phyloP scores from a whole-genome alignment of 169 alveolate genomes.

The Plasmodium billcollinsi region DNA sequence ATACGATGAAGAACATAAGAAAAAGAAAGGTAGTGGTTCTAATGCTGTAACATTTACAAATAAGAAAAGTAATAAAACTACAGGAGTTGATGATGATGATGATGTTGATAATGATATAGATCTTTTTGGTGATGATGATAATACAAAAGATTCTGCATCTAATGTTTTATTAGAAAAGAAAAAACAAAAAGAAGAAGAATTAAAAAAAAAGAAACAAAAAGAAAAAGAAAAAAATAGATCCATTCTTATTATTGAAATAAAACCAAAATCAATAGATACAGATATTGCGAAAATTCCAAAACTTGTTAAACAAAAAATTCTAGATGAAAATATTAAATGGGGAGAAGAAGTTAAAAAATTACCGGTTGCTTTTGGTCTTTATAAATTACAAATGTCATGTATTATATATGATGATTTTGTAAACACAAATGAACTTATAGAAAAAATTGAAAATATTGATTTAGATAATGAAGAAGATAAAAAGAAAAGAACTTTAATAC shows the following conservation, averaged over 20 bases:
- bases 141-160: constrained; percentile 77
- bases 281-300: constrained; percentile 85
- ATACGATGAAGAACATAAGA: constrained; percentile 20
- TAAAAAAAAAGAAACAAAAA: constrained; percentile 85
- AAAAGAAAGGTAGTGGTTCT: constrained; percentile 5
- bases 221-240: constrained; percentile 87
- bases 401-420: constrained; percentile 90
- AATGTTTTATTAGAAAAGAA: constrained; percentile 72
- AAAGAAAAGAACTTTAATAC: constrained; percentile 73
- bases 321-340: constrained; percentile 90
- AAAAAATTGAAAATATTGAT: constrained; percentile 88
- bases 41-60: background rate
- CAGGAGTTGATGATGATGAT: constrained; percentile 26
- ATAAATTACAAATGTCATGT: constrained; percentile 90
- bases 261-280: constrained; percentile 88
- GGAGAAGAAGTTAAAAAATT: constrained; percentile 89
- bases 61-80: constrained; percentile 13
- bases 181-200: constrained; percentile 87
- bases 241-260: constrained; percentile 87
- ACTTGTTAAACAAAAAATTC: constrained; percentile 83
- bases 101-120: constrained; percentile 77
- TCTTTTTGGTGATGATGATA: constrained; percentile 83
- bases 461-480: constrained; percentile 86
- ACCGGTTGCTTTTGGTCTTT: constrained; percentile 90
- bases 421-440: constrained; percentile 86